Conservation (phyloP, 2,329 filamentous ascomycete species). For the Fusarium kyushuense region DNA sequence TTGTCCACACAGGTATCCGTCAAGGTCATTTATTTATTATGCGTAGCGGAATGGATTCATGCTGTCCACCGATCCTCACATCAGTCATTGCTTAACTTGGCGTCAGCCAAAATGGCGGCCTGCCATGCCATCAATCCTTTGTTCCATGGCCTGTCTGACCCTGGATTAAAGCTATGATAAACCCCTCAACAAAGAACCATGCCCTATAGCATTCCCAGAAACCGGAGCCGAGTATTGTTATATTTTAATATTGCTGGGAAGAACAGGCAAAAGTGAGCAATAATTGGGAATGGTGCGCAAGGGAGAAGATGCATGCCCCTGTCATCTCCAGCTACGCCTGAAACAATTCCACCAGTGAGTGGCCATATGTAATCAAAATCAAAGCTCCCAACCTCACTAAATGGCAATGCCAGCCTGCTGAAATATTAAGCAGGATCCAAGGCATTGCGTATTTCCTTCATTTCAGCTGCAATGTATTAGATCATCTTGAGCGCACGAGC, state of each 20-base stretch:
- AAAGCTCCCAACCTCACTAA: constrained; percentile 38
- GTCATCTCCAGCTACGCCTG: constrained; percentile 39
- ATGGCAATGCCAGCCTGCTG: constrained; percentile 5
- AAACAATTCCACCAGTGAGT: constrained; percentile 39
- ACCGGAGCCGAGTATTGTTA: constrained; percentile 28
- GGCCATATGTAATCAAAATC: constrained; percentile 37
- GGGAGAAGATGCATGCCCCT: constrained; percentile 41
- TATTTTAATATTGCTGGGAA: not conserved
- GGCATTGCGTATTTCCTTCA: constrained; percentile 28
- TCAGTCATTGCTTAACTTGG: constrained; percentile 17
- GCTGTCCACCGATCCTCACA: not conserved
- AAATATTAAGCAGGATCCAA: constrained; percentile 13
- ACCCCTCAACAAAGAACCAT: constrained; percentile 24
- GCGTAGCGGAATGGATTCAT: constrained; percentile 5
- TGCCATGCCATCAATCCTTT: not conserved
- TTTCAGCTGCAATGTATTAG: constrained; percentile 28
- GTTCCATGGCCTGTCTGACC: constrained; percentile 7
- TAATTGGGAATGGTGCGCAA: constrained; percentile 24
- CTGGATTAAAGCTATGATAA: constrained; percentile 13
- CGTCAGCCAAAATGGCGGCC: not conserved
- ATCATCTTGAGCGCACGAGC: constrained; percentile 20
- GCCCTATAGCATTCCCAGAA: constrained; percentile 20
- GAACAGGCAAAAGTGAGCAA: constrained; percentile 19
- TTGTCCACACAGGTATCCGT: constrained; percentile 16
- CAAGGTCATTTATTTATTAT: constrained; percentile 23